Evolutionary conservation across 1,284 basidiomycete genomes (phyloP).

Genomic region (Afroboletus lepidellus): DNA sequence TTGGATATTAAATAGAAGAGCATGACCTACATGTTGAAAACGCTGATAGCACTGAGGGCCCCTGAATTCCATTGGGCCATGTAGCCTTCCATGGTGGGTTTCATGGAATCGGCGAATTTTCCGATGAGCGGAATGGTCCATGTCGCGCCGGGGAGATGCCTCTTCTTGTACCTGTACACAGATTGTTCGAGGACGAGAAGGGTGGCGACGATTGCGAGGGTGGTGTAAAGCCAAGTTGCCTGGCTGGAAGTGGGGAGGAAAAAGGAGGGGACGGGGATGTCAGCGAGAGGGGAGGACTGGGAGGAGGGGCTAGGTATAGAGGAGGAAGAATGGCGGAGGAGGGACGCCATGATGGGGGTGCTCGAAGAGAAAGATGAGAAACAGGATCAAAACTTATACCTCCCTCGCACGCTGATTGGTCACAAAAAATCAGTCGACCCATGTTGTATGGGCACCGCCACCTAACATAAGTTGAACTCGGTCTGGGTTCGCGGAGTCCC

Average conservation of each 20-base stretch:
- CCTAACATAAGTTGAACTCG: neutral
- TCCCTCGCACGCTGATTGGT: slow-evolving; percentile 19
- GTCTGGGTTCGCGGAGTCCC: neutral
- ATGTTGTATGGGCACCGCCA: slow-evolving; percentile 15
- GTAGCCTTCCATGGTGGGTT: slow-evolving; percentile 87
- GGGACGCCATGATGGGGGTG: slow-evolving; percentile 36
- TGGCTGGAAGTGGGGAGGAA: slow-evolving; percentile 38
- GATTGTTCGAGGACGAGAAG: slow-evolving; percentile 79
- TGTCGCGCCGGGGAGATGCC: slow-evolving; percentile 76
- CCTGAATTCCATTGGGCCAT: slow-evolving; percentile 88
- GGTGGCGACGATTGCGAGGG: slow-evolving; percentile 56
- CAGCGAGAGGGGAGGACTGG: slow-evolving; percentile 37
- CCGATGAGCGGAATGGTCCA: slow-evolving; percentile 97
- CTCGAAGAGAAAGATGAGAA: neutral
- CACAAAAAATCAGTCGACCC: slow-evolving; percentile 27
- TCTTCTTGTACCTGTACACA: slow-evolving; percentile 86
- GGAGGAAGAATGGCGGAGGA: slow-evolving; percentile 35
- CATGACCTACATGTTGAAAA: slow-evolving; percentile 88
- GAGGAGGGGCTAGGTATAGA: slow-evolving; percentile 43
- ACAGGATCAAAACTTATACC: slow-evolving; percentile 3
- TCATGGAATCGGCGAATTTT: slow-evolving; percentile 87
- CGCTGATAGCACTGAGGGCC: slow-evolving; percentile 81
- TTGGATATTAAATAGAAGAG: neutral
- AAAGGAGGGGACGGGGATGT: slow-evolving; percentile 47
- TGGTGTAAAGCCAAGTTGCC: slow-evolving; percentile 64